Evolutionary conservation across 768 basidiomycete genomes (phyloP).

Genomic region (Kwoniella botswanensis): DNA sequence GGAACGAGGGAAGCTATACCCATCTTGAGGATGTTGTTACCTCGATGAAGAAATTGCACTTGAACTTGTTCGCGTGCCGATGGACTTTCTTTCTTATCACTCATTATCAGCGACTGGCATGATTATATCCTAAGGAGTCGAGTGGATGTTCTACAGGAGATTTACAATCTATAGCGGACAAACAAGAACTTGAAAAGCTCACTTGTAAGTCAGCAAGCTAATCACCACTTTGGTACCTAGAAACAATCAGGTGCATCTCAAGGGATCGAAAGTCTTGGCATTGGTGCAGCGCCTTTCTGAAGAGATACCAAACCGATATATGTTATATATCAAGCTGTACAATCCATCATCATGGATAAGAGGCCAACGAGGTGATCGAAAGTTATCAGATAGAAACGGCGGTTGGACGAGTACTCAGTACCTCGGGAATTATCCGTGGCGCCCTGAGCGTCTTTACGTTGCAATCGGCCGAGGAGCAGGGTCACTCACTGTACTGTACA

Average conservation of each 20-base stretch:
- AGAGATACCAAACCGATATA: too few species aligned
- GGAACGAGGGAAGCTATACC: conserved; percentile 1
- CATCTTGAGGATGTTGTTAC: conserved; percentile 2
- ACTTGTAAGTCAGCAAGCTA: too few species aligned
- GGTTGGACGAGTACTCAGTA: too few species aligned
- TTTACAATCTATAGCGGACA: too few species aligned
- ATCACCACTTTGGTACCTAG: too few species aligned
- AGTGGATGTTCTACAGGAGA: too few species aligned
- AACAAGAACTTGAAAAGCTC: too few species aligned
- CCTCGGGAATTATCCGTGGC: background rate
- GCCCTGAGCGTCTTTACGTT: conserved; percentile 7
- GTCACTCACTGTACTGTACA: too few species aligned
- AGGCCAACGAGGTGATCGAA: background rate
- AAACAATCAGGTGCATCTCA: too few species aligned
- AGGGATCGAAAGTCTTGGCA: too few species aligned
- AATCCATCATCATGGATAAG: background rate
- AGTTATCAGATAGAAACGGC: conserved; percentile 3
- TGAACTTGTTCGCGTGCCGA: background rate
- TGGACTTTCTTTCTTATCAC: background rate
- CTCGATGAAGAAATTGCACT: background rate
- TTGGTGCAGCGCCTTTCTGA: too few species aligned
- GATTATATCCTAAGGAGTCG: too few species aligned
- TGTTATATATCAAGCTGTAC: background rate
- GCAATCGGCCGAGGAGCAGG: conserved; percentile 1
- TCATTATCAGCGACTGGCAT: background rate